Base-by-base conservation (phyloP, 2,329 filamentous ascomycete genomes). In the Hypoxylon sp. region DNA sequence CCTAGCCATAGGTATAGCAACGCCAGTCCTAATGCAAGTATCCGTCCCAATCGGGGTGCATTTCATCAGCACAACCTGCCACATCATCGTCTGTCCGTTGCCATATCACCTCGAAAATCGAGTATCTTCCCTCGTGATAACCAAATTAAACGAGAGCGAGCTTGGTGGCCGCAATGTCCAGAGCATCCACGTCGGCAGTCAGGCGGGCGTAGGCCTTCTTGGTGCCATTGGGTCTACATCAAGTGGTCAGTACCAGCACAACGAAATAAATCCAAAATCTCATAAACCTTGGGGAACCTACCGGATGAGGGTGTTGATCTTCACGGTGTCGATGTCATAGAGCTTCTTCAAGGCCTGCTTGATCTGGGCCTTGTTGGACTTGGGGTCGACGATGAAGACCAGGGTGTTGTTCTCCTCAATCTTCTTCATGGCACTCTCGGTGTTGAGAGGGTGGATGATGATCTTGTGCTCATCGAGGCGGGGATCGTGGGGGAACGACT, bases 391-490 rank as follows among this genome's bases (percentile, higher is more conserved):
- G 78, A 97, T 97, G 90, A 98, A 98, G 82, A 97, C 94, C 59
- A 99, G 91, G 77, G 96, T 99, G 91, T 99, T 99, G 91, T 99
- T 95, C 92, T 99, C 96, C 90, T 99, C 96, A 79, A 99, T 98
- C 92, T 98, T 98, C 94, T 99, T 99, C 95, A 99, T 98, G 81
- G 97, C 96, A 81, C 92, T 96, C 92, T 99, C 96, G 70, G 96
- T 99, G 92, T 99, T 99, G 82, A 99, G 90, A 76, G 96, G 96
- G 91, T 98, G 94, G 82, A 98, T 88, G 84, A 99, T 92, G 83
- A 98, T 89, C 91, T 97, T 98, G 90, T 95, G 93, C 87, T 95
- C 93, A 86, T 99, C 96, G 80, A 99, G 93, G 79, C 94, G 92
- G 78, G 95, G 92, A 82, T 90, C 89, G 84, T 95, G 92, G 79